Percentiles rank a stretch among this genome's conserved stretches.
Evolutionary conservation across 106 monocot species (phyloP).

Genomic region (Dendrobium nobile): DNA sequence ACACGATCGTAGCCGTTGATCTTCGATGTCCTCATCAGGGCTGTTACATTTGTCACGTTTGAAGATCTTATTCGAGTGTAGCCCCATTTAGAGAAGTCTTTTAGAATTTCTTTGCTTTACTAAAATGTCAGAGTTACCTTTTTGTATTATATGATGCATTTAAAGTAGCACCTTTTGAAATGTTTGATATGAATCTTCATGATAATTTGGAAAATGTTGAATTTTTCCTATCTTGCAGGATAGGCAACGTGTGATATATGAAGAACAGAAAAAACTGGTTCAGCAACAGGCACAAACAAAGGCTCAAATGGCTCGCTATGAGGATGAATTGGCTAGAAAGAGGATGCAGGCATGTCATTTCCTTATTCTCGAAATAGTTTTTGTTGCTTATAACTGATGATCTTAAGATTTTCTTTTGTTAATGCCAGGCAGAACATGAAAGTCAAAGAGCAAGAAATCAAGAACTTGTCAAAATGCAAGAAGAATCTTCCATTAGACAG

Average conservation of each 20-base stretch:
- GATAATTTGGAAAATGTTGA: not conserved
- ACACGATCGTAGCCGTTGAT: no score
- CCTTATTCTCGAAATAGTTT: not conserved
- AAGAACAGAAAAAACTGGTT: constrained; percentile 79
- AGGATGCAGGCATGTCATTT: constrained; percentile 75
- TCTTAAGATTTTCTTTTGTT: constrained; percentile 9
- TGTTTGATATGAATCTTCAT: not conserved
- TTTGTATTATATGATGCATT: not conserved
- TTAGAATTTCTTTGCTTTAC: not conserved
- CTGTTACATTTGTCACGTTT: not conserved
- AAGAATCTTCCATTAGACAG: constrained; percentile 79
- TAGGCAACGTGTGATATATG: constrained; percentile 77
- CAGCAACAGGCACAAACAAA: constrained; percentile 92
- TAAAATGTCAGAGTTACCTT: not conserved
- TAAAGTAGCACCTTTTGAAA: not conserved
- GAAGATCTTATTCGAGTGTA: not conserved
- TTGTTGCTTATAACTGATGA: not conserved
- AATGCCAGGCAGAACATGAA: constrained; percentile 77
- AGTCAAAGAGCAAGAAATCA: constrained; percentile 86
- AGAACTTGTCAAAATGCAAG: constrained; percentile 96
- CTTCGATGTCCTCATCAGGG: no score
- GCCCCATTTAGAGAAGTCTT: not conserved
- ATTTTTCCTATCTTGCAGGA: constrained; percentile 48
- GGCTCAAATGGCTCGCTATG: constrained; percentile 89
- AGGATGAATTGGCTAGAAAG: constrained; percentile 85